Evolutionary conservation across 2,329 filamentous ascomycete species (phyloP).

Genomic region (Aspergillus aculeatus): DNA sequence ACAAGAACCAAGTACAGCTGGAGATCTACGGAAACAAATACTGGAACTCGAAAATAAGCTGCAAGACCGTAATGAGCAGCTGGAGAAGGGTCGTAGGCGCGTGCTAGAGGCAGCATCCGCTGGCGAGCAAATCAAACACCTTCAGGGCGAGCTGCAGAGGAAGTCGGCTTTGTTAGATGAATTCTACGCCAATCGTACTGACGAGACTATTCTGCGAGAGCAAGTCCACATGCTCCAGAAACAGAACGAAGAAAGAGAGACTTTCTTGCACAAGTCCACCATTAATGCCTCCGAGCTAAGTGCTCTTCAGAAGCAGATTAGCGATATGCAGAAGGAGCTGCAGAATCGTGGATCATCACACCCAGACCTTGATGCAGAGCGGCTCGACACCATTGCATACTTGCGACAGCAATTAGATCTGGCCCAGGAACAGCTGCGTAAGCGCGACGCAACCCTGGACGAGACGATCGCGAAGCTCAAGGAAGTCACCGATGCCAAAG

Average conservation of each 20-base stretch:
- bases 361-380: conserved; percentile 26
- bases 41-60: conserved; percentile 32
- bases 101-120: conserved; percentile 38
- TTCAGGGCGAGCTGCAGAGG: conserved; percentile 39
- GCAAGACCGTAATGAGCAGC: conserved; percentile 35
- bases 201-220: conserved; percentile 29
- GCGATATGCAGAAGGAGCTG: conserved; percentile 33
- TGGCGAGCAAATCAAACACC: conserved; percentile 38
- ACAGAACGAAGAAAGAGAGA: conserved; percentile 28
- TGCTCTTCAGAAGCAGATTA: conserved; percentile 32
- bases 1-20: conserved; percentile 18
- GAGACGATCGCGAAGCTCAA: conserved; percentile 33
- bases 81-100: conserved; percentile 32
- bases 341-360: conserved; percentile 24
- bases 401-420: conserved; percentile 34
- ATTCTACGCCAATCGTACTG: conserved; percentile 22
- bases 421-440: conserved; percentile 35
- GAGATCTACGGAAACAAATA: conserved; percentile 32
- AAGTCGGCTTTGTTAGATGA: conserved; percentile 32
- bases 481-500: conserved; percentile 33
- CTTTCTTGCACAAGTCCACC: conserved; percentile 24
- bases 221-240: conserved; percentile 30
- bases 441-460: conserved; percentile 35
- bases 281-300: conserved; percentile 21
- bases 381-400: conserved; percentile 31